These are phyloP conservation scores for Diaporthe caulivora DNA, from an alignment of 2,329 filamentous ascomycete genomes.

Conservation along the genomic window DNA sequence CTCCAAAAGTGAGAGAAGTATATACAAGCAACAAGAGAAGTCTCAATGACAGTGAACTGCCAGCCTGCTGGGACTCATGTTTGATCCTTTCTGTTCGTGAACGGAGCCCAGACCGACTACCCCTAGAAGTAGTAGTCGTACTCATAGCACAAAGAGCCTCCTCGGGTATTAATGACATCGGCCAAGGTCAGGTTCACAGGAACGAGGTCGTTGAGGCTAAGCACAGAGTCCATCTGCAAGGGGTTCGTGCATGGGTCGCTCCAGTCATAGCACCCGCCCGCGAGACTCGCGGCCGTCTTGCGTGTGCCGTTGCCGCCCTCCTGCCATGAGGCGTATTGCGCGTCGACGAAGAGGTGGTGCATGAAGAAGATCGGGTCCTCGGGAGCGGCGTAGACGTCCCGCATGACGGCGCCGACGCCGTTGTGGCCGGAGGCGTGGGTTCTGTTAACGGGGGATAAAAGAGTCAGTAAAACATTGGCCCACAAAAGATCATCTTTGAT, in stretches of 20 bases:
- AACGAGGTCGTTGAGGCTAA: slow-evolving; percentile 29
- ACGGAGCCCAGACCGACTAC: too few species aligned
- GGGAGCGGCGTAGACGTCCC: slow-evolving; percentile 7
- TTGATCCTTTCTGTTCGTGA: not conserved
- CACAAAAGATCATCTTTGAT: not conserved
- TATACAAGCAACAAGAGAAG: not conserved
- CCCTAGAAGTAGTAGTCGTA: slow-evolving; percentile 29
- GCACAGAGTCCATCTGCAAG: not conserved
- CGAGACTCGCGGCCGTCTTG: not conserved
- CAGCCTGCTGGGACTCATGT: not conserved
- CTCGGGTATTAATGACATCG: slow-evolving; percentile 20
- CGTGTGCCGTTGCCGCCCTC: not conserved
- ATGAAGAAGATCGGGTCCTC: slow-evolving; percentile 32
- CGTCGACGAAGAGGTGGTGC: slow-evolving; percentile 32
- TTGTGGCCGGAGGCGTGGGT: slow-evolving; percentile 32
- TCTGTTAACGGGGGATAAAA: not conserved
- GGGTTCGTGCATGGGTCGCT: slow-evolving; percentile 16
- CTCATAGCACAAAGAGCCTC: slow-evolving; percentile 16
- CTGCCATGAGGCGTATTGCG: slow-evolving; percentile 26
- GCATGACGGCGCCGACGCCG: slow-evolving; percentile 31
- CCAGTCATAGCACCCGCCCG: slow-evolving; percentile 22
- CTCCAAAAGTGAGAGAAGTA: not conserved
- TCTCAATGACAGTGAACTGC: not conserved
- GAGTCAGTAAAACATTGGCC: not conserved
- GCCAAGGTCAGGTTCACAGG: slow-evolving; percentile 1